These are phyloP conservation scores for Nephelium lappaceum DNA, from an alignment of 345 rosid genomes.

Conservation along the genomic window DNA sequence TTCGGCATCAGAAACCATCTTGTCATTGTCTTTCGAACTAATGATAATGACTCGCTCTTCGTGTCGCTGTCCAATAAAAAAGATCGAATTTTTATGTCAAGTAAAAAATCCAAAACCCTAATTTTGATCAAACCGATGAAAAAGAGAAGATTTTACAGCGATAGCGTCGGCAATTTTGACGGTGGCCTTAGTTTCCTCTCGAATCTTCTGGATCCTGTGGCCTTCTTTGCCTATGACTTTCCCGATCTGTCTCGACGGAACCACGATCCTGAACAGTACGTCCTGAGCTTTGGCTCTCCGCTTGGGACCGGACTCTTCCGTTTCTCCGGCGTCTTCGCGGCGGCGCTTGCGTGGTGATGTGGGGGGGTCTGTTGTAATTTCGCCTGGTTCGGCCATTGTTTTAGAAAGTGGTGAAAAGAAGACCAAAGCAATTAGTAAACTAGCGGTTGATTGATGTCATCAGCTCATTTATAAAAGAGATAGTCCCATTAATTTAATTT, in stretches of 20 bases:
- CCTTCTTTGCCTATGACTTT: slow-evolving; percentile 72
- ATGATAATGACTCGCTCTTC: slow-evolving; percentile 79
- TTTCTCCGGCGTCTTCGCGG: slow-evolving; percentile 40
- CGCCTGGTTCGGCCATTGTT: slow-evolving; percentile 32
- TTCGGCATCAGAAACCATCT: slow-evolving; percentile 50
- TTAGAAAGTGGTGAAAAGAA: slow-evolving; percentile 6
- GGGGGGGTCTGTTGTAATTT: slow-evolving; percentile 15
- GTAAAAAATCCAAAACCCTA: background rate
- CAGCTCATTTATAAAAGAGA: no score
- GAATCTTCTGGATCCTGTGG: slow-evolving; percentile 64
- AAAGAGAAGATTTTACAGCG: slow-evolving; percentile 31
- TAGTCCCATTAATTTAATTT: no score
- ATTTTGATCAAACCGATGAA: background rate
- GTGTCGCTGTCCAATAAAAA: slow-evolving; percentile 46
- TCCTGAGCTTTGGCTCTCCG: slow-evolving; percentile 51
- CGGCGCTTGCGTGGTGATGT: slow-evolving; percentile 42
- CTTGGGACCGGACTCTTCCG: slow-evolving; percentile 42
- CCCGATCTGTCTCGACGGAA: slow-evolving; percentile 70
- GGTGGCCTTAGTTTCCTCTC: slow-evolving; percentile 71
- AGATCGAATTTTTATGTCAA: background rate
- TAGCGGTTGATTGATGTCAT: background rate
- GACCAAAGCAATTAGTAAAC: background rate
- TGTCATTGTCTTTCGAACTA: slow-evolving; percentile 58
- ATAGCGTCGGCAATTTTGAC: slow-evolving; percentile 68
- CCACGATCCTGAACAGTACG: slow-evolving; percentile 57